phyloP scores from a whole-genome alignment of 139 green algal species.

The Chlamydomonas sp. region DNA sequence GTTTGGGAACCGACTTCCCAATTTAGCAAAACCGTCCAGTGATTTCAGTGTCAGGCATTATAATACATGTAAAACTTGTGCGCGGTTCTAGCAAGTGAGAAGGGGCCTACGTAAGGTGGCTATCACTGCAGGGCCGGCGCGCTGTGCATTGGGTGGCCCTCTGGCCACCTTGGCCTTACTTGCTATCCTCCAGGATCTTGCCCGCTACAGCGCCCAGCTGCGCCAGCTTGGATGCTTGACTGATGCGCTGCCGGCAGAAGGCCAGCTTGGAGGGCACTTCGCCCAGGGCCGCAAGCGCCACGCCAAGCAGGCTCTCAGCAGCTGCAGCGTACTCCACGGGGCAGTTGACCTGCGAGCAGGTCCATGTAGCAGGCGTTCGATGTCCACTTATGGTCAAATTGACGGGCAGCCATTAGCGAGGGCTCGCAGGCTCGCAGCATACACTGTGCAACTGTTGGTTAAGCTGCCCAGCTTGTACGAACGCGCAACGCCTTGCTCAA shows the following conservation, averaged over 20 bases:
- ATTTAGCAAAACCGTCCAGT: too few species aligned
- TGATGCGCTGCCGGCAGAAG: conserved; percentile 50
- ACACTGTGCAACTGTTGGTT: too few species aligned
- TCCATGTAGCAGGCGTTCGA: not conserved
- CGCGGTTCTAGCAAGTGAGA: too few species aligned
- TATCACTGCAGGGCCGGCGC: too few species aligned
- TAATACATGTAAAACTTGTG: too few species aligned
- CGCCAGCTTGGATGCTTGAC: conserved; percentile 49
- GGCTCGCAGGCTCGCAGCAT: too few species aligned
- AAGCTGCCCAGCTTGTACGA: too few species aligned
- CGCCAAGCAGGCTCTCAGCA: conserved; percentile 38
- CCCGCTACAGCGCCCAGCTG: conserved; percentile 30
- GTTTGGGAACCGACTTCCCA: too few species aligned
- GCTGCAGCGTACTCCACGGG: conserved; percentile 35
- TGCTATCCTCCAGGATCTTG: conserved; percentile 32
- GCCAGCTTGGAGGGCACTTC: conserved; percentile 50
- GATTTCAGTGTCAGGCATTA: too few species aligned
- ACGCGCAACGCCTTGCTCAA: too few species aligned
- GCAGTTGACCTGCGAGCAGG: not conserved
- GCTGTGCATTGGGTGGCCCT: too few species aligned
- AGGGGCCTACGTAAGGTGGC: too few species aligned
- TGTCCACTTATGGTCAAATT: not conserved
- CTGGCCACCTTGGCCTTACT: not conserved
- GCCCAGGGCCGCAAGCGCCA: conserved; percentile 42
- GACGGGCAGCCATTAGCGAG: not conserved